These are phyloP conservation scores for Amanita rubescens DNA, from an alignment of 768 basidiomycete genomes.

Conservation along the genomic window DNA sequence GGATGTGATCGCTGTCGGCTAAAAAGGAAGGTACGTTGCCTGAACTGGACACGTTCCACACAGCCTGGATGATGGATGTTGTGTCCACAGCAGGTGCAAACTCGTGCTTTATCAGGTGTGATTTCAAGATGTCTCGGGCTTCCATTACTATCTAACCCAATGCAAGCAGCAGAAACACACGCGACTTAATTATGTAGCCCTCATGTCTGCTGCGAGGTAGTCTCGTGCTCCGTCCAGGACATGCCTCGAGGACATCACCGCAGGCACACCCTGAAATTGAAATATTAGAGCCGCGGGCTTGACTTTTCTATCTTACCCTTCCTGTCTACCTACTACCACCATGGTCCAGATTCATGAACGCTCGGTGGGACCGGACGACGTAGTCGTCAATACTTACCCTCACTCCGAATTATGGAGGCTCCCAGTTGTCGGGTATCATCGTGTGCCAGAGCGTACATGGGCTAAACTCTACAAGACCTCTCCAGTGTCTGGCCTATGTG, in stretches of 20 bases:
- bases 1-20: not conserved
- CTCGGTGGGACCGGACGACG: constrained; percentile 4
- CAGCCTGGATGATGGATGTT: not conserved
- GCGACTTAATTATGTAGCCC: constrained; percentile 3
- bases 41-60: not conserved
- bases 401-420: constrained; percentile 5
- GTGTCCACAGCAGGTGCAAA: not conserved
- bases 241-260: constrained; percentile 5
- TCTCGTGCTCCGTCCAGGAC: not conserved
- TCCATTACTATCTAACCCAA: not conserved
- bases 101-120: not conserved
- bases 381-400: constrained; percentile 5
- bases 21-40: constrained; percentile 3
- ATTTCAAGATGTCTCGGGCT: not conserved
- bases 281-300: not conserved
- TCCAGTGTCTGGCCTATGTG: constrained; percentile 3
- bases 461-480: constrained; percentile 1
- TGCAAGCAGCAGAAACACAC: not conserved
- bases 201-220: constrained; percentile 4
- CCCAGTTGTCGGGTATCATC: not conserved
- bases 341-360: constrained; percentile 8
- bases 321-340: not conserved
- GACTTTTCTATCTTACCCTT: not conserved
- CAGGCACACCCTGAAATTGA: constrained; percentile 7
- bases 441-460: constrained; percentile 8